Evolutionary conservation across 176 grass and related monocot species (phyloP), one percentile per base, ranked within the genome.

Genomic region (Carex cristatella): DNA sequence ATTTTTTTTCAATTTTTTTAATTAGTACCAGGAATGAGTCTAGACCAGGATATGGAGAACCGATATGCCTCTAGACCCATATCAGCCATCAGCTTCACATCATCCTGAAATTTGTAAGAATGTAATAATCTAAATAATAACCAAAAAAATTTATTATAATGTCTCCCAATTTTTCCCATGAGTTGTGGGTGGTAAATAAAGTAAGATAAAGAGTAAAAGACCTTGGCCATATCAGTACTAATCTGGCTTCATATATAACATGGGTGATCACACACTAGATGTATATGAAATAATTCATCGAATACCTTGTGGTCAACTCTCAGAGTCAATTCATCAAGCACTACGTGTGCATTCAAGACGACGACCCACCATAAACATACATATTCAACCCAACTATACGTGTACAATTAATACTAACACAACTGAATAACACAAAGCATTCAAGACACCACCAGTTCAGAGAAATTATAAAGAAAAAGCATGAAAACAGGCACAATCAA

Each of bases 21-120:
- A 15, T 7, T 23, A 76, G 72, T 94, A 97, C 92, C 91, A 75
- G 92, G 92, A 27, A 97, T 86, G 75, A 94, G 92, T 46, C 94
- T 88, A 15, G 94, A 92, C 94, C 94, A 97, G 68, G 92, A 94
- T 79, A 97, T 91, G 81, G 94, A 97, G 89, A 94, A 97, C 57
- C 87, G 85, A 86, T 94, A 97, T 23, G 92, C 92, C 56, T 97
- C 90, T 32, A 97, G 83, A 11, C 92, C 89, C 23, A 88, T 84
- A 3, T 94, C 87, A 69, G 58, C 71, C 86, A 94, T 93, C 84
- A 97, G 18, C 81, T 90, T 49, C 4, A 88, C 90, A 81, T 97
- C 92, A 73, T 90, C 94, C 94, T 97, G 87, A 69, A 85, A 91
- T 56, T 81, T 19, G 48, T 30, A 65, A 74, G 38, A 4, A 3